Base-by-base conservation (phyloP, 2,329 filamentous ascomycete species). In the Penicillium sp. region DNA sequence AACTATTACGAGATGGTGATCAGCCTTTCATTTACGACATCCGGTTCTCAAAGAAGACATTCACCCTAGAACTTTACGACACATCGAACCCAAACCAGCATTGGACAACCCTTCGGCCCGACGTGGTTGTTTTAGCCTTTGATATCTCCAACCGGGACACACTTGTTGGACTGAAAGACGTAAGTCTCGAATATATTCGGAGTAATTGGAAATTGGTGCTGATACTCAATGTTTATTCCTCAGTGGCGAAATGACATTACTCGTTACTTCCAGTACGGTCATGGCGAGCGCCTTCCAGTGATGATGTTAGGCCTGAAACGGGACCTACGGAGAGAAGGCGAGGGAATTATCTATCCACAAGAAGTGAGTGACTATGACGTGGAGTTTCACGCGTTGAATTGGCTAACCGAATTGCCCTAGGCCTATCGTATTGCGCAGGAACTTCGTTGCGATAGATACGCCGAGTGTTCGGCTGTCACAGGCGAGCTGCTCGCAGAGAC, bases 21-120 rank as follows among this genome's bases (percentile, higher is more conserved):
- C 84, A 86, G 62, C 83, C 84, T 5, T 84, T 83, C 67, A 70
- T 77, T 43, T 86, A 85, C 70, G 78, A 85, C 58, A 82, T 86
- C 46, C 76, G 76, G 24, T 77, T 86, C 60, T 83, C 82, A 59
- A 78, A 78, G 43, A 80, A 81, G 10, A 78, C 76, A 4, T 83
- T 85, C 66, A 77, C 76, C 10, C 75, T 85, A 57, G 75, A 82
- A 53, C 78, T 85, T 68, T 82, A 78, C 70, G 82, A 87, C 65
- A 84, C 83, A 24, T 74, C 80, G 4, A 81, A 78, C 37, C 79
- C 84, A 0, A 79, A 80, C n/a, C 78, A 82, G 59, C 72, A 75
- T 60, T 86, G 83, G 74, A 79, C 82, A 10, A 77, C 82, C 9
- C 70, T 85, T 0, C 68, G 69, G 2, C 84, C 84, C 0, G 72